phyloP scores from a whole-genome alignment of 2,329 filamentous ascomycete genomes.

The Aspergillus hiratsukae region DNA sequence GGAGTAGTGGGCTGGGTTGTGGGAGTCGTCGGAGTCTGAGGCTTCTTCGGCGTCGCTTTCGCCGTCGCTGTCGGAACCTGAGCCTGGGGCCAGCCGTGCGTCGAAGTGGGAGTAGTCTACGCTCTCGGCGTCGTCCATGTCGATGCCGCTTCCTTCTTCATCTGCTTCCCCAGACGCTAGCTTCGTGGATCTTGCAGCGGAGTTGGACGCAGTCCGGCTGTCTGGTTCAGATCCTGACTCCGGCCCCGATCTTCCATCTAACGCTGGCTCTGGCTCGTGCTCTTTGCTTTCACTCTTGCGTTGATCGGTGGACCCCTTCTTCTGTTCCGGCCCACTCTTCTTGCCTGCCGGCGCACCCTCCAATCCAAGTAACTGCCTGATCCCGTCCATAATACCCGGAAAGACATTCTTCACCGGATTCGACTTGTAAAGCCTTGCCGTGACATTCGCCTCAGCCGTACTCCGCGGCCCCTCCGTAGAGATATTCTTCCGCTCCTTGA shows the following conservation, averaged over 20 bases:
- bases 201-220: neutral
- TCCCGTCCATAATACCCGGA: constrained; percentile 41
- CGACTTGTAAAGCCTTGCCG: constrained; percentile 57
- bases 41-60: constrained; percentile 1
- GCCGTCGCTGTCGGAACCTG: constrained; percentile 16
- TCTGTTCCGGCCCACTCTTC: constrained; percentile 7
- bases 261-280: neutral
- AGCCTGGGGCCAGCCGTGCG: constrained; percentile 29
- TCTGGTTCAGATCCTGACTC: neutral
- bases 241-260: neutral
- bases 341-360: constrained; percentile 20
- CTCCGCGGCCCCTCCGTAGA: constrained; percentile 37
- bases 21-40: neutral
- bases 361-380: constrained; percentile 37
- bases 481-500: constrained; percentile 36
- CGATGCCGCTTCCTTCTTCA: neutral
- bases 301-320: constrained; percentile 4
- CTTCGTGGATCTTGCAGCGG: neutral
- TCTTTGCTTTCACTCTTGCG: constrained; percentile 2
- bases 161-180: neutral
- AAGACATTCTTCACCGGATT: constrained; percentile 54
- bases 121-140: constrained; percentile 23
- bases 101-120: constrained; percentile 30
- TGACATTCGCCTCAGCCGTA: constrained; percentile 52
- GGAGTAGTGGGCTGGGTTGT: constrained; percentile 19